Percentiles rank a stretch among this genome's conserved stretches.
Conservation (phyloP, 805 yeast genomes). For the Jamesozyma lodderae region DNA sequence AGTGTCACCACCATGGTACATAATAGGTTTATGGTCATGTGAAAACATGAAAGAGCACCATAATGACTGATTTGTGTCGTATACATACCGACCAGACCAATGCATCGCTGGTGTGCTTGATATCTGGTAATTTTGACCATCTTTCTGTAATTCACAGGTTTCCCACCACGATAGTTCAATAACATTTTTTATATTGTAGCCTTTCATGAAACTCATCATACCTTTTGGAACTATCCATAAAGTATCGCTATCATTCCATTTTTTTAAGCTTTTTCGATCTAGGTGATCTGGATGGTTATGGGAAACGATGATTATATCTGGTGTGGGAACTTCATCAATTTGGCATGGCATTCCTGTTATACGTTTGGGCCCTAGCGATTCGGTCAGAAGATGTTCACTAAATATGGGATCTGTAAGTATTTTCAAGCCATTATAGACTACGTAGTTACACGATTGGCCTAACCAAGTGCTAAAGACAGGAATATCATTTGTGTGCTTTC, state of each 20-base stretch:
- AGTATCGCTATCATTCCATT: conserved; percentile 22
- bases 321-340: conserved; percentile 52
- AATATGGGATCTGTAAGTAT: conserved; percentile 83
- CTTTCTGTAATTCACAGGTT: conserved; percentile 34
- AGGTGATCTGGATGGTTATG: conserved; percentile 96
- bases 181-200: conserved; percentile 50
- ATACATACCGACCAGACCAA: conserved; percentile 84
- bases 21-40: conserved; percentile 56
- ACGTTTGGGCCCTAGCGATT: conserved; percentile 71
- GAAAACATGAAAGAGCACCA: conserved; percentile 84
- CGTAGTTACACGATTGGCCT: conserved; percentile 80
- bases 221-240: conserved; percentile 92
- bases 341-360: conserved; percentile 69
- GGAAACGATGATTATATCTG: conserved; percentile 70
- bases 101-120: conserved; percentile 94
- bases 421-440: conserved; percentile 64
- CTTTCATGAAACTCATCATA: conserved; percentile 47
- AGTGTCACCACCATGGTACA: conserved; percentile 93
- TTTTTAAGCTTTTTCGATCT: conserved; percentile 50
- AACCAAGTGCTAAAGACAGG: conserved; percentile 61
- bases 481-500: conserved; percentile 3
- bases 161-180: conserved; percentile 96
- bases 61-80: conserved; percentile 69
- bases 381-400: conserved; percentile 50
- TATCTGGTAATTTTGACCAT: conserved; percentile 53